Conservation (phyloP, 306 rosid genomes). For the Trifolium repens region DNA sequence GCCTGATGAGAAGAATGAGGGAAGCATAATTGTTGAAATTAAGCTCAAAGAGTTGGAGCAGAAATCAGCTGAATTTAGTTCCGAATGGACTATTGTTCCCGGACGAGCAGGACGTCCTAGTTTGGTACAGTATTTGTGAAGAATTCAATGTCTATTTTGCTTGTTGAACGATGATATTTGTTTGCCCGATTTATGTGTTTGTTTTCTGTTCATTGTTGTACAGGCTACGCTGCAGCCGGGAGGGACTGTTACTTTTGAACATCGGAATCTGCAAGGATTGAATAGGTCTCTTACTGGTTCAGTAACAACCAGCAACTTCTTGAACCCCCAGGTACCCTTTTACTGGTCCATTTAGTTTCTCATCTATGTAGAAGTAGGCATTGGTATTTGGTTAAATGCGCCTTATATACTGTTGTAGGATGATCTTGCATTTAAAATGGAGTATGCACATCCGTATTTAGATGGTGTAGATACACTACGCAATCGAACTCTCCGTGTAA, state of each 20-base stretch:
- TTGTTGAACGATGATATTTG: not conserved
- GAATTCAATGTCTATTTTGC: not conserved
- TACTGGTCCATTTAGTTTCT: conserved; percentile 26
- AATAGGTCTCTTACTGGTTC: conserved; percentile 88
- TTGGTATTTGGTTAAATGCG: conserved; percentile 21
- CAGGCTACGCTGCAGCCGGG: conserved; percentile 99
- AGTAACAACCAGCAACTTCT: conserved; percentile 84
- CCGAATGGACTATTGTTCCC: conserved; percentile 99
- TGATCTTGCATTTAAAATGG: conserved; percentile 92
- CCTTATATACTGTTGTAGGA: conserved; percentile 60
- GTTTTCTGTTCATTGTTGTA: conserved; percentile 35
- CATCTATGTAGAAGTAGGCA: not conserved
- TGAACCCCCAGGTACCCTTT: conserved; percentile 76
- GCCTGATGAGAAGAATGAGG: conserved; percentile 96
- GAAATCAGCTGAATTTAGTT: conserved; percentile 94
- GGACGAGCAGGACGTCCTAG: conserved; percentile 98
- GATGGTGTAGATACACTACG: conserved; percentile 77
- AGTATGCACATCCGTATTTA: conserved; percentile 92
- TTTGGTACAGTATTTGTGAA: conserved; percentile 55
- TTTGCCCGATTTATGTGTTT: conserved; percentile 27
- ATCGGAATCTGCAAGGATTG: conserved; percentile 81
- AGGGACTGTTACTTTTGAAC: conserved; percentile 91
- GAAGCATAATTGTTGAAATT: conserved; percentile 94
- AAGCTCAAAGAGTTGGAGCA: conserved; percentile 96
- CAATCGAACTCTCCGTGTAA: conserved; percentile 85